phyloP scores from a whole-genome alignment of 495 filamentous ascomycete genomes.

The Terfezia boudieri region DNA sequence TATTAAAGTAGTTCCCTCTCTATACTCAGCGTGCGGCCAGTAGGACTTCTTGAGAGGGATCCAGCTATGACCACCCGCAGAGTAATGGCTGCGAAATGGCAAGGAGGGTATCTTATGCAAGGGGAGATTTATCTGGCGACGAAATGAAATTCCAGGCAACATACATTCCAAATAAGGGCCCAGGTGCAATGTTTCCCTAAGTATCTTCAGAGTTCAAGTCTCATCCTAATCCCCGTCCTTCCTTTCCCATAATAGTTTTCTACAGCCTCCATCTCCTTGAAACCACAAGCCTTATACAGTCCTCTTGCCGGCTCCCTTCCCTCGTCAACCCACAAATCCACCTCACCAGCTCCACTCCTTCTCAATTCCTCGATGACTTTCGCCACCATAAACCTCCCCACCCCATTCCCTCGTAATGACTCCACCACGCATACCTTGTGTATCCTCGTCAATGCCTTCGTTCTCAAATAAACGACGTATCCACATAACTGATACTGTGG shows the following conservation, averaged over 20 bases:
- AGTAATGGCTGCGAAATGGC: too few relatives aligned
- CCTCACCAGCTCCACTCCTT: conserved; percentile 30
- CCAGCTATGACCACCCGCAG: too few relatives aligned
- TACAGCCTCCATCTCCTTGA: conserved; percentile 29
- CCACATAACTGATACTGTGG: conserved; percentile 18
- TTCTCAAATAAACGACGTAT: conserved; percentile 33
- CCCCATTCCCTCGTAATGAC: conserved; percentile 29
- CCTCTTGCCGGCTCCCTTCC: conserved; percentile 26
- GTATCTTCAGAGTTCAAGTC: conserved; percentile 10
- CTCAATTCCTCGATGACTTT: conserved; percentile 26
- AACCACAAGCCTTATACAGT: conserved; percentile 30
- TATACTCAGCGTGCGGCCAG: too few relatives aligned
- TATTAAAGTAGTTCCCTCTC: too few relatives aligned
- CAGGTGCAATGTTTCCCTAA: too few relatives aligned
- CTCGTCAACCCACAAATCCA: conserved; percentile 41
- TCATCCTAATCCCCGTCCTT: conserved; percentile 34
- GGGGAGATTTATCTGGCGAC: too few relatives aligned
- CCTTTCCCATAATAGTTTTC: conserved; percentile 36
- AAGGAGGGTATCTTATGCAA: too few relatives aligned
- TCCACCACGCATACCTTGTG: conserved; percentile 38
- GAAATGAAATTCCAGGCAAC: too few relatives aligned
- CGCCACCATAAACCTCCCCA: conserved; percentile 29
- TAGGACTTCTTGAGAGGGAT: too few relatives aligned
- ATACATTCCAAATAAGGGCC: too few relatives aligned
- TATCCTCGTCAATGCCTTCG: conserved; percentile 29